Evolutionary conservation across 2,329 filamentous ascomycete species (phyloP).

Genomic region (Cordyceps cicadae): DNA sequence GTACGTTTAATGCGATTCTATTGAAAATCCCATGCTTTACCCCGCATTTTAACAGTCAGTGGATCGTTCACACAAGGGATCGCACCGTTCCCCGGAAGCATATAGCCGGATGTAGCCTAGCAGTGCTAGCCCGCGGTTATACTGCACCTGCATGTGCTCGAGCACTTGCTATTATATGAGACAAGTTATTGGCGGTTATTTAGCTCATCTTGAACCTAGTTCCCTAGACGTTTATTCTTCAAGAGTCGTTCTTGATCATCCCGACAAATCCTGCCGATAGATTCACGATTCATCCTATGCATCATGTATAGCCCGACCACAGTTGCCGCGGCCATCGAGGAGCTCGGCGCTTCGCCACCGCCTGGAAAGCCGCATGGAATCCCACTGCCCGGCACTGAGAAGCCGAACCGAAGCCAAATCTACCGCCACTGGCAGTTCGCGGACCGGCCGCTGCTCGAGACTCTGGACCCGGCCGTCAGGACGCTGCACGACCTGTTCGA

Average conservation of each 20-base stretch:
- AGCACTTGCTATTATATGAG: not conserved
- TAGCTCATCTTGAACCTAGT: not conserved
- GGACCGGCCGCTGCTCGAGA: slow-evolving; percentile 60
- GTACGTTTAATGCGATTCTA: not conserved
- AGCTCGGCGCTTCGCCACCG: slow-evolving; percentile 55
- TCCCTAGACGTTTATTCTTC: not conserved
- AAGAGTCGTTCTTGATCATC: not conserved
- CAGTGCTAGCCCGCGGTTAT: not conserved
- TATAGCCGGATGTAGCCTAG: not conserved
- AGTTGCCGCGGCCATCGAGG: slow-evolving; percentile 15
- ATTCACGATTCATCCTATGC: not conserved
- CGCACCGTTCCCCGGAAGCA: not conserved
- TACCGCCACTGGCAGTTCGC: slow-evolving; percentile 78
- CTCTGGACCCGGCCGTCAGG: slow-evolving; percentile 55
- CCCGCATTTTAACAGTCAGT: not conserved
- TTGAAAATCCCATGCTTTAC: not conserved
- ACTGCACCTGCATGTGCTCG: not conserved
- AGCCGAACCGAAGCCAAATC: slow-evolving; percentile 61
- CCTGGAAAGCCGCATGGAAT: slow-evolving; percentile 72
- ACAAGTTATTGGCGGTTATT: not conserved
- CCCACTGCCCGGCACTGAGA: slow-evolving; percentile 64
- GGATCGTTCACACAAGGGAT: not conserved
- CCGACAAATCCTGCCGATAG: not conserved
- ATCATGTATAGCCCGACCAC: slow-evolving; percentile 1
- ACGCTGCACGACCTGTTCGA: slow-evolving; percentile 74